Conservation (phyloP, 2,329 filamentous ascomycete genomes). For the Thermoascus crustaceus region DNA sequence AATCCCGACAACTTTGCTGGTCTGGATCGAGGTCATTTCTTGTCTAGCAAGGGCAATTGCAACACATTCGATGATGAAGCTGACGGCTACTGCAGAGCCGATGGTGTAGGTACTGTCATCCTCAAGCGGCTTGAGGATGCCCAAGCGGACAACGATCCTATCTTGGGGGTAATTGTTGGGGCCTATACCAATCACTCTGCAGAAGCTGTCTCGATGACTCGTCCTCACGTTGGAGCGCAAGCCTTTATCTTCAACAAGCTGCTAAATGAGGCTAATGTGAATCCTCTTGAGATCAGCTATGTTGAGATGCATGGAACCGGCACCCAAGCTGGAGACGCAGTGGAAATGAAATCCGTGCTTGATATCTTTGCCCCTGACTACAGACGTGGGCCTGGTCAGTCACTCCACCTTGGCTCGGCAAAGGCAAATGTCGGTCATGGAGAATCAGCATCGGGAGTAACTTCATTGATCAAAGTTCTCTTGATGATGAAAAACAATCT, state of each 20-base stretch:
- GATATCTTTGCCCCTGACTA: conserved; percentile 26
- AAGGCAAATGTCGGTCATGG: conserved; percentile 39
- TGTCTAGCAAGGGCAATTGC: conserved; percentile 35
- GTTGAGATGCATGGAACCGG: conserved; percentile 37
- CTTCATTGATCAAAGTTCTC: conserved; percentile 52
- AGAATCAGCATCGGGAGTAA: conserved; percentile 29
- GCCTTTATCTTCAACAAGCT: conserved; percentile 29
- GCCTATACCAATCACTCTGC: conserved; percentile 39
- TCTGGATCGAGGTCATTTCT: conserved; percentile 47
- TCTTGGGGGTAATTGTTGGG: conserved; percentile 36
- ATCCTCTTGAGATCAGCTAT: conserved; percentile 29
- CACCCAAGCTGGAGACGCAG: conserved; percentile 34
- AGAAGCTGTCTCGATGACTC: conserved; percentile 40
- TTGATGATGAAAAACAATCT: conserved; percentile 56
- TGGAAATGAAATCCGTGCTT: conserved; percentile 29
- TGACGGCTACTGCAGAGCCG: conserved; percentile 48
- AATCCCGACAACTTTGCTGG: conserved; percentile 72
- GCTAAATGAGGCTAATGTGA: conserved; percentile 27
- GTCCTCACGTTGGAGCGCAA: conserved; percentile 34
- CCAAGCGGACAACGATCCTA: conserved; percentile 39
- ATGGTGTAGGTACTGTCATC: conserved; percentile 43
- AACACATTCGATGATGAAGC: conserved; percentile 43
- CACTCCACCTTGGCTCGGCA: conserved; percentile 26
- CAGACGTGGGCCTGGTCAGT: conserved; percentile 22
- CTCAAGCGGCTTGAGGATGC: conserved; percentile 46